Evolutionary conservation across 2,329 filamentous ascomycete species (phyloP), one percentile per base, ranked within the genome.

Genomic region (Penicillium sclerotigenum): DNA sequence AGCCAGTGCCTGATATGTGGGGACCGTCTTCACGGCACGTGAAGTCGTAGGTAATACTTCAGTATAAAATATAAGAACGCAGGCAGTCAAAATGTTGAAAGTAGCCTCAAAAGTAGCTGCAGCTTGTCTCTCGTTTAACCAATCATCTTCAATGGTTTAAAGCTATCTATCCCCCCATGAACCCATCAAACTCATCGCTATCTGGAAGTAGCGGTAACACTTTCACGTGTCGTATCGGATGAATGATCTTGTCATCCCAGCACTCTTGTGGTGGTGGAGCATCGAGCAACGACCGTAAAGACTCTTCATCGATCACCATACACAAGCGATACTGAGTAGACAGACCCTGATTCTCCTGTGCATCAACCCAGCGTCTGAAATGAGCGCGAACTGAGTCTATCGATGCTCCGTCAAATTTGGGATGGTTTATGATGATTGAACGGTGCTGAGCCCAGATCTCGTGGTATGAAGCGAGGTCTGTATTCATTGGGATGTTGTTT

Each of bases 261-360:
- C 37, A 7, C 16, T 38, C 34, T 13, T 28, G 22, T 2, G 47
- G 34, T 2, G 18, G 11, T n/a, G 34, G 24, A 49, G 47, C n/a
- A 37, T 37, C 22, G 20, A 40, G 11, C 14, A 54, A 42, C 2
- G n/a, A 29, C 24, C 42, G 43, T 29, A 54, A 24, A 18, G 43
- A 42, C 43, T 47, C 46, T 28, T 54, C 43, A 4, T 54, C 43
- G 11, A 54, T 22, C 45, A 54, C 22, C 43, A 54, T 48, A 8
- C 43, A 54, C 43, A 41, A 42, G 9, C 18, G 45, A 42, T 54
- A 54, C 11, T 20, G 34, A 24, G 28, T 48, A 13, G 26, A 48
- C 5, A 18, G n/a, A 20, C 43, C 43, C n/a, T 31, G 26, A 18
- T 49, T 18, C 24, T 54, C 43, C 10, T 24, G 28, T 3, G 3